Base-by-base conservation (phyloP, 441 rosid species). In the Populus hybrid region DNA sequence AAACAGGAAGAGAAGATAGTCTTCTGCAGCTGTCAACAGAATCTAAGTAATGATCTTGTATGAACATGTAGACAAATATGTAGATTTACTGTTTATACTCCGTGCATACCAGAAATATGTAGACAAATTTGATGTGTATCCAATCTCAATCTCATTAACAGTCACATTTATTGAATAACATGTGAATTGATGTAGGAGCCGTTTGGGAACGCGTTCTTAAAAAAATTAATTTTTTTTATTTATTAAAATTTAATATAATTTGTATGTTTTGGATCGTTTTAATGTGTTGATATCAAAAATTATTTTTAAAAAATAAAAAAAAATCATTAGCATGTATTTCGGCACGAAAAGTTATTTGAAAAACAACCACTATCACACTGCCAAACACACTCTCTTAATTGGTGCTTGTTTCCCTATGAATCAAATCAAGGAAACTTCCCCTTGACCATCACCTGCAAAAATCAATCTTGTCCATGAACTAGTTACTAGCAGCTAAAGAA, bases 11-110 rank as follows among this genome's bases (percentile, higher is more conserved):
- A 40, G 12, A 14, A 35, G 20, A 12, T 35, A 16, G 69, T 4
- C 11, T 61, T 76, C 61, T 23, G 67, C 73, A 57, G 38, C 21
- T 64, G 69, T 35, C 53, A 28, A 12, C 72, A 66, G 53, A 72
- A 73, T 67, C 53, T 53, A 59, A 21, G 36, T 20, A 30, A 78
- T 50, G 8, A 35, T 70, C 28, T 53, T 8, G 40, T 18, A 28
- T 3, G 3, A 32, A 36, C 68, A 57, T 4, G n/a, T 36, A n/a
- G n/a, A n/a, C n/a, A n/a, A n/a, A n/a, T n/a, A n/a, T n/a, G n/a
- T n/a, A n/a, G 7, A 53, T 69, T 23, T 38, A 40, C 23, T 68
- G 24, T n/a, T 50, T 53, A 34, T 69, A 69, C 26, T 76, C 38
- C n/a, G 53, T 53, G 26, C 18, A 46, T 18, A 32, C 32, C 59